Percentiles rank a stretch among this genome's conserved stretches.
phyloP scores from a whole-genome alignment of 78 protist genomes.

The Abeoforma whisleri region DNA sequence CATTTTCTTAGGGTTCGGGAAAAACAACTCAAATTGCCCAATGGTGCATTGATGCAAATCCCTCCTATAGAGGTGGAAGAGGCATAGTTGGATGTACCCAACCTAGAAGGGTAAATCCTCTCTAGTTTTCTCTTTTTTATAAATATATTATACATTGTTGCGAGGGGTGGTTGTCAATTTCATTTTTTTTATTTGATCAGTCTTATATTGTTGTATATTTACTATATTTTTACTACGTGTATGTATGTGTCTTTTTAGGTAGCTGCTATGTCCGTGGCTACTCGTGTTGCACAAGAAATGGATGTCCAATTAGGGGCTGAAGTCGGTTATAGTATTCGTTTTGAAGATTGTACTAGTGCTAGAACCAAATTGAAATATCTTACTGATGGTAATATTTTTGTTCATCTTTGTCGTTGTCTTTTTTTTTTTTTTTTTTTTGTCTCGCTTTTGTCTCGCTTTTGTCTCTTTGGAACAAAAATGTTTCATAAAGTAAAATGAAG shows the following conservation, averaged over 20 bases:
- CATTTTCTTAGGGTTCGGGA: too few species aligned
- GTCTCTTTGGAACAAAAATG: background rate
- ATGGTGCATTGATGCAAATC: constrained; percentile 17
- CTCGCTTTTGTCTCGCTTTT: constrained; percentile 30
- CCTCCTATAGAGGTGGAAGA: background rate
- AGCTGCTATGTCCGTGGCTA: constrained; percentile 82
- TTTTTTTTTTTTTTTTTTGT: too few species aligned
- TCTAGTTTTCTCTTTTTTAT: background rate
- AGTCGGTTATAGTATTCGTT: constrained; percentile 96
- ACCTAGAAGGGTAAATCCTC: background rate
- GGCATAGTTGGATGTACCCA: background rate
- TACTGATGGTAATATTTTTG: too few species aligned
- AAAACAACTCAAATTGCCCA: constrained; percentile 64
- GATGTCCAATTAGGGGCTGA: constrained; percentile 88
- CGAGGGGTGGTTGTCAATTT: background rate
- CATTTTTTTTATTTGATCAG: background rate
- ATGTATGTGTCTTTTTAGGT: constrained; percentile 98
- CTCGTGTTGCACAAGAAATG: constrained; percentile 94
- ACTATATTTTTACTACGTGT: too few species aligned
- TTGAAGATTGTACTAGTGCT: constrained; percentile 84
- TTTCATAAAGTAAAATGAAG: too few species aligned
- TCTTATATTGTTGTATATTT: constrained; percentile 62
- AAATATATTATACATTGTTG: background rate
- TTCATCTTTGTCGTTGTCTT: too few species aligned
- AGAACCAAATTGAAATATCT: constrained; percentile 78